These are phyloP conservation scores for Geotrichum siamense DNA, from an alignment of 1,139 yeast genomes.

Conservation along the genomic window DNA sequence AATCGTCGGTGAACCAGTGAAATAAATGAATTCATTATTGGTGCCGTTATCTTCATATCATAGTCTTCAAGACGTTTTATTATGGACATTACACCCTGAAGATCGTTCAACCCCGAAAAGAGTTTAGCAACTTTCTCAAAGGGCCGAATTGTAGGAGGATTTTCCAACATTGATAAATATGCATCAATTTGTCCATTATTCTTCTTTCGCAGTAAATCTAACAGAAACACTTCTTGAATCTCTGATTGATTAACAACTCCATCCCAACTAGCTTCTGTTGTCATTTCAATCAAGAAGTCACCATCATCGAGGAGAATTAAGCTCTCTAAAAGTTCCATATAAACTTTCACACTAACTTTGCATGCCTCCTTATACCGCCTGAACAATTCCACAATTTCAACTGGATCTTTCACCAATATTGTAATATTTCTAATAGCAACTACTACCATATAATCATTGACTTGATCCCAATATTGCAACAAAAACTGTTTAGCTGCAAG, in stretches of 20 bases:
- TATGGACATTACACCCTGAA: constrained; percentile 8
- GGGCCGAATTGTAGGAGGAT: constrained; percentile 12
- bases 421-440: constrained; percentile 10
- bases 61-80: constrained; percentile 10
- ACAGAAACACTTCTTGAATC: constrained; percentile 14
- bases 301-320: constrained; percentile 8
- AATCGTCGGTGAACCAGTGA: constrained; percentile 9
- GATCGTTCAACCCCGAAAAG: constrained; percentile 8
- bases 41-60: constrained; percentile 5
- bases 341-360: constrained; percentile 5
- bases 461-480: constrained; percentile 11
- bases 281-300: constrained; percentile 12
- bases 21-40: constrained; percentile 14
- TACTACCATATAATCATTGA: constrained; percentile 7
- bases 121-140: constrained; percentile 15
- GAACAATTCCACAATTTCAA: constrained; percentile 10
- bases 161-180: constrained; percentile 13
- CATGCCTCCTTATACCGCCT: constrained; percentile 6
- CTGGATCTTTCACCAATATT: constrained; percentile 4
- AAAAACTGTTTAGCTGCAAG: constrained; percentile 10
- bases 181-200: constrained; percentile 17
- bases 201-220: constrained; percentile 13
- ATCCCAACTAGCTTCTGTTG: constrained; percentile 8
- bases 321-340: constrained; percentile 11
- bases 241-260: constrained; percentile 7